A percentile compares a stretch with the other conserved stretches of the same genome.
Evolutionary conservation across 2,329 filamentous ascomycete genomes (phyloP).

Genomic region (Cladophialophora psammophila): DNA sequence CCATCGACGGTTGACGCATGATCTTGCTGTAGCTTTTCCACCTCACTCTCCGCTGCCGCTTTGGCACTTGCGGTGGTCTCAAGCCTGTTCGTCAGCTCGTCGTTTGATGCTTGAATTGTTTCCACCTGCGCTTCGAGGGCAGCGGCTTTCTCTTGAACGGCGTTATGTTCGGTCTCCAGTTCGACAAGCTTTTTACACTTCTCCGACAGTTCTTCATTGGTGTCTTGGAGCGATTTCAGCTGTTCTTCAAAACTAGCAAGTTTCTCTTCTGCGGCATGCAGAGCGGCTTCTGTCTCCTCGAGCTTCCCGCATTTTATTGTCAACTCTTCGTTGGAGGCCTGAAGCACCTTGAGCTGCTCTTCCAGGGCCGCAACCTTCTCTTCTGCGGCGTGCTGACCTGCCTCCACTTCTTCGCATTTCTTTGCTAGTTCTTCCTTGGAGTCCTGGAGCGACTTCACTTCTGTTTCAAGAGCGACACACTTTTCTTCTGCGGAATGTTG

Average conservation of each 20-base stretch:
- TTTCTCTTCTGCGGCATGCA: slow-evolving; percentile 13
- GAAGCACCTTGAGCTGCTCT: slow-evolving; percentile 9
- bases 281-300: slow-evolving; percentile 13
- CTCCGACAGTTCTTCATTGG: slow-evolving; percentile 17
- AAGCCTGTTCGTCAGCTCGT: slow-evolving; percentile 24
- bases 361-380: background rate
- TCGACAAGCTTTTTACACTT: slow-evolving; percentile 26
- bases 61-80: slow-evolving; percentile 14
- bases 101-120: slow-evolving; percentile 4
- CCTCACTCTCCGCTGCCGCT: slow-evolving; percentile 17
- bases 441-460: slow-evolving; percentile 15
- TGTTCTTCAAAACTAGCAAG: slow-evolving; percentile 9
- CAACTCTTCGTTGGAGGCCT: background rate
- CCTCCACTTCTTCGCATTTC: slow-evolving; percentile 22
- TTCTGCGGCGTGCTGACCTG: background rate
- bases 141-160: slow-evolving; percentile 5
- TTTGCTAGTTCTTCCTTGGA: slow-evolving; percentile 17
- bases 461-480: slow-evolving; percentile 1
- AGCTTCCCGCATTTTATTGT: slow-evolving; percentile 10
- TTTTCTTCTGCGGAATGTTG: slow-evolving; percentile 7
- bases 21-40: slow-evolving; percentile 16
- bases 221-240: slow-evolving; percentile 12
- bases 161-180: background rate
- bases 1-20: slow-evolving; percentile 15
- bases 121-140: slow-evolving; percentile 16